Conservation (phyloP, 2,329 filamentous ascomycete genomes). For the Cercospora sp. region DNA sequence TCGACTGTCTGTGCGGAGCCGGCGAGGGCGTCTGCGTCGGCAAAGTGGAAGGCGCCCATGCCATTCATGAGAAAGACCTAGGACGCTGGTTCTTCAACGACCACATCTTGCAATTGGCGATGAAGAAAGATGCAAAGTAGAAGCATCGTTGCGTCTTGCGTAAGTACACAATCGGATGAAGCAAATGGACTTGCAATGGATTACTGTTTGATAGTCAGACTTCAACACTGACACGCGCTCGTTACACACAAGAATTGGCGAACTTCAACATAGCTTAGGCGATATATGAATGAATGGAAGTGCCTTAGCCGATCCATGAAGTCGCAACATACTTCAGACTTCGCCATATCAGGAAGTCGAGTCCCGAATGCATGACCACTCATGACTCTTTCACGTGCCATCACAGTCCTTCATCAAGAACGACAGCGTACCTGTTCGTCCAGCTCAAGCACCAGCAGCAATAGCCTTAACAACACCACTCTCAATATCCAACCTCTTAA, state of each 20-base stretch:
- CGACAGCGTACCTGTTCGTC: background rate
- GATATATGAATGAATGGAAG: constrained; percentile 24
- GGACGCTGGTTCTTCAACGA: constrained; percentile 42
- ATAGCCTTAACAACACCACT: constrained; percentile 13
- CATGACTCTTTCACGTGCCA: constrained; percentile 1
- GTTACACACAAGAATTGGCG: background rate
- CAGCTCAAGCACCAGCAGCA: constrained; percentile 20
- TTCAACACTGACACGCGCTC: constrained; percentile 17
- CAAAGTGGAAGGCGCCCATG: constrained; percentile 44
- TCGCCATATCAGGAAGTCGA: constrained; percentile 11
- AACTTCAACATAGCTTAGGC: constrained; percentile 10
- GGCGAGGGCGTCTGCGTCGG: constrained; percentile 41
- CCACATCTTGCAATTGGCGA: constrained; percentile 41
- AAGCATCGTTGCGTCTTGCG: background rate
- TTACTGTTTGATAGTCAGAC: background rate
- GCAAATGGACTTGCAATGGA: background rate
- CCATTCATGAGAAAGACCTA: constrained; percentile 34
- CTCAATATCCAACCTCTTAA: constrained; percentile 50
- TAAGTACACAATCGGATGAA: background rate
- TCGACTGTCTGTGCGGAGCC: constrained; percentile 47
- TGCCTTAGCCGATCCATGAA: constrained; percentile 7
- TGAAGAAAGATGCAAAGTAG: constrained; percentile 21
- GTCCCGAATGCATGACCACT: constrained; percentile 7
- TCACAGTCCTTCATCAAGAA: background rate
- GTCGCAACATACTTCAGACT: constrained; percentile 9